A percentile compares a stretch with the other conserved stretches of the same genome.
phyloP scores from a whole-genome alignment of 2,329 filamentous ascomycete genomes.

The Daldinia sp. region DNA sequence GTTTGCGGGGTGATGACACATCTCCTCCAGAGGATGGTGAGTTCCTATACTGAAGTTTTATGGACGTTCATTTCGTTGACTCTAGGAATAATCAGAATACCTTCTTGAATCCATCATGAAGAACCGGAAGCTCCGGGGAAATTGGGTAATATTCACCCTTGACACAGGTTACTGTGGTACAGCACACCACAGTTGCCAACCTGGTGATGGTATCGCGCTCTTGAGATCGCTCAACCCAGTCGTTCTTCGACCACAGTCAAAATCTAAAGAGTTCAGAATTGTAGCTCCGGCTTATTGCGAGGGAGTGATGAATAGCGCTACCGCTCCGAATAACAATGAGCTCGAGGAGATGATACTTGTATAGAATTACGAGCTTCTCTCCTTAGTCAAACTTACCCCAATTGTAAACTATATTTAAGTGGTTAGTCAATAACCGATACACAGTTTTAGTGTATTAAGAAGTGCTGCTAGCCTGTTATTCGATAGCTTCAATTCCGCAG shows the following conservation, averaged over 20 bases:
- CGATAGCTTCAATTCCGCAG: neutral
- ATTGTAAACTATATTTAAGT: no score
- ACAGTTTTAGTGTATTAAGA: neutral
- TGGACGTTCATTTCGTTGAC: neutral
- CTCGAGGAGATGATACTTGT: conserved; percentile 3
- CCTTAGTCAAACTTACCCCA: no score
- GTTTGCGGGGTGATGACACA: neutral
- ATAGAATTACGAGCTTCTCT: neutral
- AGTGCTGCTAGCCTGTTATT: neutral
- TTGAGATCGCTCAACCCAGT: neutral
- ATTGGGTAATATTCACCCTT: neutral
- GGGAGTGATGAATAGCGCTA: neutral
- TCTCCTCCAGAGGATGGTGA: neutral
- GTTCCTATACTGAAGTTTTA: neutral
- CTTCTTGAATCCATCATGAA: neutral
- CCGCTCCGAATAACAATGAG: neutral
- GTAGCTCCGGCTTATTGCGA: neutral
- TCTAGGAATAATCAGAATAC: neutral
- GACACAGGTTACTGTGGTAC: conserved; percentile 1
- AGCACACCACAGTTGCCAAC: neutral
- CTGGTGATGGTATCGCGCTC: neutral
- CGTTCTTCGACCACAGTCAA: neutral
- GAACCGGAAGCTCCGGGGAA: neutral
- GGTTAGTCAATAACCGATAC: no score
- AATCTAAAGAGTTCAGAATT: conserved; percentile 3